phyloP scores from a whole-genome alignment of 2,329 filamentous ascomycete species.

The Teratosphaeria zuluensis region DNA sequence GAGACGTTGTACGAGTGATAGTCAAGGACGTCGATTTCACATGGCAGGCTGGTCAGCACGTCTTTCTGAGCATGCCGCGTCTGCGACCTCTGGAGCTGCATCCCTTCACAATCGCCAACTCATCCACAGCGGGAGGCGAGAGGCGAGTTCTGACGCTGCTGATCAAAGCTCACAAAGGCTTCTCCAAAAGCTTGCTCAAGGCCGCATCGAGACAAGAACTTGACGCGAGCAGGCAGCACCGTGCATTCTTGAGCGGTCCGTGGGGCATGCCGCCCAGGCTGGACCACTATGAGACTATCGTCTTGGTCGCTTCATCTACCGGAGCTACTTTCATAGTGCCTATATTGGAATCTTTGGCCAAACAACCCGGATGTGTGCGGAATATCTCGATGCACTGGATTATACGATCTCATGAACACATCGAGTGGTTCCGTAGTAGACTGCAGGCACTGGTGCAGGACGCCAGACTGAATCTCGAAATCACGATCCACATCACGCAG shows the following conservation, averaged over 20 bases:
- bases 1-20: conserved; percentile 47
- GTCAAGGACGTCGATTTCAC: conserved; percentile 45
- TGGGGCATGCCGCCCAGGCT: conserved; percentile 29
- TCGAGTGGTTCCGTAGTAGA: conserved; percentile 13
- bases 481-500: conserved; percentile 45
- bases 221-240: conserved; percentile 5
- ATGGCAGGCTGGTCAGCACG: conserved; percentile 55
- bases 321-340: conserved; percentile 51
- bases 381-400: conserved; percentile 21
- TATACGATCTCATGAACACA: conserved; percentile 16
- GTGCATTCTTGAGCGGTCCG: conserved; percentile 20
- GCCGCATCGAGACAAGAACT: conserved; percentile 9
- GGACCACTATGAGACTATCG: conserved; percentile 51
- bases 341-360: conserved; percentile 46
- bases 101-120: conserved; percentile 49
- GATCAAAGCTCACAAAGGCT: conserved; percentile 22
- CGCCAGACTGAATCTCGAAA: conserved; percentile 35
- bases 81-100: conserved; percentile 49
- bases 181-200: conserved; percentile 17
- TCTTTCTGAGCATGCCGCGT: conserved; percentile 50
- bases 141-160: conserved; percentile 33
- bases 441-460: conserved; percentile 8
- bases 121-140: conserved; percentile 29
- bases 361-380: conserved; percentile 21
- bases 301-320: conserved; percentile 51